These are phyloP conservation scores for Cyberlindnera maritima DNA, from an alignment of 805 yeast genomes.

Conservation along the genomic window DNA sequence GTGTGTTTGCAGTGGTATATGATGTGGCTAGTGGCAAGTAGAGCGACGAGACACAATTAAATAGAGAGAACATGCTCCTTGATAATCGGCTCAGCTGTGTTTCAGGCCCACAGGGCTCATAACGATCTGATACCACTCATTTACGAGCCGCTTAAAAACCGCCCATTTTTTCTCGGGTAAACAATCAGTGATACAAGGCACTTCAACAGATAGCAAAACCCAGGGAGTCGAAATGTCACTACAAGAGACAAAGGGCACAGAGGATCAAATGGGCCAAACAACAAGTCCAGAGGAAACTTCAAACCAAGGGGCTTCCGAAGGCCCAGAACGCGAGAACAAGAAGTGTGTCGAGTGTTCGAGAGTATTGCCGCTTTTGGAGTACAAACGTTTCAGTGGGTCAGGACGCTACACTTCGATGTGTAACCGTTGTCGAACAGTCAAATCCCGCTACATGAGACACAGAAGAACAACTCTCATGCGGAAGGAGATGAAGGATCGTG, in stretches of 20 bases:
- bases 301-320: neutral
- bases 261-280: neutral
- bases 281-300: no score
- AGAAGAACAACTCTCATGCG: neutral
- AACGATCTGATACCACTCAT: no score
- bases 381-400: constrained; percentile 1
- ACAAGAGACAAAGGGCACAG: no score
- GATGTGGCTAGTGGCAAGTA: no score
- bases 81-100: no score
- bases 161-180: constrained; percentile 1
- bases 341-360: constrained; percentile 9
- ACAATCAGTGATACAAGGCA: neutral
- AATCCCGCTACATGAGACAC: constrained; percentile 4
- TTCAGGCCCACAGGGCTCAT: no score
- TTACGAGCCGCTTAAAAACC: neutral
- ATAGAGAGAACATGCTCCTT: no score
- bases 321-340: neutral
- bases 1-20: no score
- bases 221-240: no score
- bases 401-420: constrained; percentile 9
- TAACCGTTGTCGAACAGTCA: constrained; percentile 4
- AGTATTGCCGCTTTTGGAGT: neutral
- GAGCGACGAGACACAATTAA: no score
- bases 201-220: no score
- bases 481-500: neutral